Evolutionary conservation across 441 rosid species (phyloP).

Genomic region (Metrosideros polymorpha): DNA sequence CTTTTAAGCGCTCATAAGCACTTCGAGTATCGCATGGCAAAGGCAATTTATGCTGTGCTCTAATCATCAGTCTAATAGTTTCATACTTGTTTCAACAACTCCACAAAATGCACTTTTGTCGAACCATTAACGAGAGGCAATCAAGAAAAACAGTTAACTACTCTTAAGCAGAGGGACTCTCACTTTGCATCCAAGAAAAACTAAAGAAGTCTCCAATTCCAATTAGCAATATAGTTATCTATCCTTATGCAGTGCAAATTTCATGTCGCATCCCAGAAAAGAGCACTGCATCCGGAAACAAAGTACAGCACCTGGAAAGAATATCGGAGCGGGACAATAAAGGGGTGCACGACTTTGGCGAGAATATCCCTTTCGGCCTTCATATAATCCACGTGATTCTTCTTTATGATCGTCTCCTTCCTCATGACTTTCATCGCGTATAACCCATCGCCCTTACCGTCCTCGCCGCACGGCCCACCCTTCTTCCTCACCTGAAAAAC

Average conservation of each 20-base stretch:
- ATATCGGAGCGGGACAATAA: constrained; percentile 59
- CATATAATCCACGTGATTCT: constrained; percentile 75
- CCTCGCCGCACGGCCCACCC: neutral
- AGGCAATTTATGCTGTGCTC: neutral
- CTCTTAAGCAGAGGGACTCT: neutral
- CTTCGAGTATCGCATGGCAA: neutral
- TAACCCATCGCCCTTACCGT: constrained; percentile 36
- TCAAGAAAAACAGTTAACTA: neutral
- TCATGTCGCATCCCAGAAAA: neutral
- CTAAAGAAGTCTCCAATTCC: neutral
- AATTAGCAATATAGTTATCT: neutral
- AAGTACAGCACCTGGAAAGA: constrained; percentile 53
- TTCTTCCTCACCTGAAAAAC: constrained; percentile 59
- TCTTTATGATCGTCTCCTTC: constrained; percentile 52
- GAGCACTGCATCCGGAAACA: neutral
- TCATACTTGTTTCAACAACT: neutral
- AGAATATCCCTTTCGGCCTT: constrained; percentile 72
- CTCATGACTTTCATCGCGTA: constrained; percentile 79
- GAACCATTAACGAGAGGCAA: neutral
- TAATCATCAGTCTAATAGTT: neutral
- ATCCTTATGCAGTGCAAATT: neutral
- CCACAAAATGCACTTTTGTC: neutral
- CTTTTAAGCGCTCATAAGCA: neutral
- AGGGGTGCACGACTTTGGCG: constrained; percentile 58
- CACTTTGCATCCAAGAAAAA: neutral